Evolutionary conservation across 176 grass and related monocot genomes (phyloP), one percentile per base, ranked within the genome.

Genomic region (Urochloa ruziziensis): DNA sequence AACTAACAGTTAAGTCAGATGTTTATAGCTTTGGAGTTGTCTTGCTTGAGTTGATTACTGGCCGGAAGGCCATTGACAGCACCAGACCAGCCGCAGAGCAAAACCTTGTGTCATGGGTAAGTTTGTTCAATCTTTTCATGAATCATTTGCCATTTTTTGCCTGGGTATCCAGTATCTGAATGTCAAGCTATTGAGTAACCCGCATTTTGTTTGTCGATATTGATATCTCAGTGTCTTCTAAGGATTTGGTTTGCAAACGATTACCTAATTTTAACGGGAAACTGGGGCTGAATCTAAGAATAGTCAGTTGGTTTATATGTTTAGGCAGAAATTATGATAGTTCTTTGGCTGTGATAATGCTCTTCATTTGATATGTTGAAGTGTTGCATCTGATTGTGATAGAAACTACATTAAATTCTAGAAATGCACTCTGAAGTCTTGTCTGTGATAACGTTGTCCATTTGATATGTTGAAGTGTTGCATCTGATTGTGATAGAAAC

Each of bases 31-130:
- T 96, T 63, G 94, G 94, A 56, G 91, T 96, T 73, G 94, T 96
- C 82, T 87, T 96, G 75, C 91, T 96, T 79, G 94, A 96, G 86
- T 85, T 96, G 70, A 96, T 96, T 86, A 96, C 94, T 79, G 94
- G 94, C 36, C 91, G 94, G 19, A 88, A 78, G 85, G 88, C 88
- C 79, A 93, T 96, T 70, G 94, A 96, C 67, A 80, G 52, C 80
- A 90, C 71, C 30, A 93, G 69, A 78, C 79, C 91, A 27, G 62
- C 68, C 10, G 59, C 34, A 58, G 94, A 97, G 60, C 91, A 94
- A 80, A 97, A 97, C 82, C 94, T 97, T 77, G 94, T 97, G 21
- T 88, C 94, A 79, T 97, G 94, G 94, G 91, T 94, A 89, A 53
- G 87, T 71, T 88, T 89, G 25, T 77, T 78, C 8, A 8, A 49